Evolutionary conservation across 495 filamentous ascomycete species (phyloP).

Genomic region (Tuber melanosporum): DNA sequence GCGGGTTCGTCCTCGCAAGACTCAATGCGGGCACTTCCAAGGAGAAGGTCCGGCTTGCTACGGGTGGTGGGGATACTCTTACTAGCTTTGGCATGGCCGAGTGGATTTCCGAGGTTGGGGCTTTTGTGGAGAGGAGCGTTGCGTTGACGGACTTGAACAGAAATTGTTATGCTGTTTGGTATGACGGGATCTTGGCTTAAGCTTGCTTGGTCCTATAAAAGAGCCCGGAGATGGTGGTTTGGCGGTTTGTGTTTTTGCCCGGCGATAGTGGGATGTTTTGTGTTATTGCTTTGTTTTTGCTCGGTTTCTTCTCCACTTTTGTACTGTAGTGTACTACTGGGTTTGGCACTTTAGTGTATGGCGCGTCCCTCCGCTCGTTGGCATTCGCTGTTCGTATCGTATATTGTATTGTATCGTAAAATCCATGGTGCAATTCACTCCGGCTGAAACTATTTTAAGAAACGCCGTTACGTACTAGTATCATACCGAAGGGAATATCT

Average conservation of each 20-base stretch:
- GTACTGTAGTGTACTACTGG: neutral
- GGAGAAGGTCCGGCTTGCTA: constrained; percentile 74
- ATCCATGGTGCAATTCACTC: neutral
- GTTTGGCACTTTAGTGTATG: neutral
- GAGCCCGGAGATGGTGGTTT: neutral
- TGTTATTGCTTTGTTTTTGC: neutral
- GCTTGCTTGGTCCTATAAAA: neutral
- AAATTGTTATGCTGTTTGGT: constrained; percentile 69
- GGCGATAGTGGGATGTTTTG: neutral
- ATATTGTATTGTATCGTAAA: neutral
- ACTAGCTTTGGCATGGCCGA: constrained; percentile 75
- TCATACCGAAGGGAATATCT: neutral
- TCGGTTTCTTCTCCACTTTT: neutral
- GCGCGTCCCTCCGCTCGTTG: neutral
- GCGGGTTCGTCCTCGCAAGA: constrained; percentile 67
- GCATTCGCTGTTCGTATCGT: neutral
- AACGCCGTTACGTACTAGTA: neutral
- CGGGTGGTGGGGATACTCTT: constrained; percentile 74
- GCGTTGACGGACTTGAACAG: constrained; percentile 73
- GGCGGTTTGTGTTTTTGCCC: neutral
- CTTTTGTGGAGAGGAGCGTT: constrained; percentile 70
- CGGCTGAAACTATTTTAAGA: neutral
- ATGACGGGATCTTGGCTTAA: constrained; percentile 57
- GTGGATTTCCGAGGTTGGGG: constrained; percentile 77
- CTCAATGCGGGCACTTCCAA: constrained; percentile 68